Evolutionary conservation across 352 stramenopile genomes (phyloP).

Genomic region (Globisporangium parvum): DNA sequence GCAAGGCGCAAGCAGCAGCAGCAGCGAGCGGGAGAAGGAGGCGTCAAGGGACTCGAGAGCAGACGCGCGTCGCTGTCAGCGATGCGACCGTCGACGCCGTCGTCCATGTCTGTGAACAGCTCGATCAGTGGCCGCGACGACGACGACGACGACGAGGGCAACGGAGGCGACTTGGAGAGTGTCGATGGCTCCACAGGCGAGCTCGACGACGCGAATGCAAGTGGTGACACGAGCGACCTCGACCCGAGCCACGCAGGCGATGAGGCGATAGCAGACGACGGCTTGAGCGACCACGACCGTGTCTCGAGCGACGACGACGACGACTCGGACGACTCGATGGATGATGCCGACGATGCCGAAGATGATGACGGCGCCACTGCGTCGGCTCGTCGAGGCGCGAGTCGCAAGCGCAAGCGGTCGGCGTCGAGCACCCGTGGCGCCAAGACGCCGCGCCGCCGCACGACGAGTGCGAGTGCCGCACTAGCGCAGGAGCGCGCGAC

Average conservation of each 20-base stretch:
- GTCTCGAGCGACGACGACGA: constrained; percentile 11
- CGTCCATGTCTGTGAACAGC: constrained; percentile 27
- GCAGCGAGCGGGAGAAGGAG: too few species aligned
- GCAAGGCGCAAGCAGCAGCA: constrained; percentile 14
- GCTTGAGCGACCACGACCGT: too few species aligned
- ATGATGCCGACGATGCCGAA: constrained; percentile 33
- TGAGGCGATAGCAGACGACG: constrained; percentile 13
- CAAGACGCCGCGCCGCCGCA: constrained; percentile 6
- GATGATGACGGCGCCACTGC: constrained; percentile 10
- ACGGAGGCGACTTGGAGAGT: constrained; percentile 26
- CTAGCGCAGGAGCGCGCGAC: constrained; percentile 28
- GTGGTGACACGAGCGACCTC: constrained; percentile 9
- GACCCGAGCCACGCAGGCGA: constrained; percentile 10
- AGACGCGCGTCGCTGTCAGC: not conserved
- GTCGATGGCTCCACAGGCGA: constrained; percentile 8
- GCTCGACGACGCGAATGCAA: constrained; percentile 16
- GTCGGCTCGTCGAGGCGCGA: constrained; percentile 3
- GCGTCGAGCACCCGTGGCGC: not conserved
- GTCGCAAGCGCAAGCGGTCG: constrained; percentile 14
- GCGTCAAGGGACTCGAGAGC: not conserved
- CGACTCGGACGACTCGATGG: constrained; percentile 15
- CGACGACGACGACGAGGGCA: constrained; percentile 32
- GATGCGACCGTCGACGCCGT: constrained; percentile 22
- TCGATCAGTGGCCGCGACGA: constrained; percentile 34
- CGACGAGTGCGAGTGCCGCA: constrained; percentile 2